These are phyloP conservation scores for Kwoniella mangroviensis DNA, from an alignment of 768 basidiomycete species.

Conservation along the genomic window DNA sequence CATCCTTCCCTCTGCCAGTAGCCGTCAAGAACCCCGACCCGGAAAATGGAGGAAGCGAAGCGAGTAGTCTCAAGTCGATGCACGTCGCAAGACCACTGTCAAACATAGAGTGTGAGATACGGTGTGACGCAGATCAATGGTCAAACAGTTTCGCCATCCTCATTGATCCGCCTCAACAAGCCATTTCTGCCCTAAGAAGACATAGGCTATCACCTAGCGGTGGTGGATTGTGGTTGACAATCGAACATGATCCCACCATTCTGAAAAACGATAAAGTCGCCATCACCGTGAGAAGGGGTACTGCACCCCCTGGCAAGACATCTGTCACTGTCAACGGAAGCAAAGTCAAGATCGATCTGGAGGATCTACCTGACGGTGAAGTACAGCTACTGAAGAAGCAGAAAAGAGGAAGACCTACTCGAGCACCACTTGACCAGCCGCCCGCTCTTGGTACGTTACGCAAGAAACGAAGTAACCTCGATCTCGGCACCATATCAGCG, in stretches of 20 bases:
- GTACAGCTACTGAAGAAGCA: slow-evolving; percentile 78
- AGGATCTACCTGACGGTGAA: slow-evolving; percentile 84
- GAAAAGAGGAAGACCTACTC: slow-evolving; percentile 81
- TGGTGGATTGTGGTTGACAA: slow-evolving; percentile 90
- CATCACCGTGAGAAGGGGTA: slow-evolving; percentile 74
- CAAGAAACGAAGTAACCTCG: slow-evolving; percentile 41
- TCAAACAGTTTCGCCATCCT: slow-evolving; percentile 61
- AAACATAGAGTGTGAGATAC: slow-evolving; percentile 81
- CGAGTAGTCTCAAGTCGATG: slow-evolving; percentile 42
- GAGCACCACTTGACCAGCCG: slow-evolving; percentile 92
- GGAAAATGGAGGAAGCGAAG: slow-evolving; percentile 60
- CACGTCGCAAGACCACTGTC: slow-evolving; percentile 34
- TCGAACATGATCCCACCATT: slow-evolving; percentile 79
- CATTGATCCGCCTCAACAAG: slow-evolving; percentile 87
- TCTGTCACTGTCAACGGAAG: slow-evolving; percentile 87
- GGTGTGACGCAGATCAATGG: slow-evolving; percentile 93
- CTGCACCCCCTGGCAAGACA: slow-evolving; percentile 64
- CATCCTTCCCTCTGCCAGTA: slow-evolving; percentile 49
- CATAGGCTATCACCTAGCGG: slow-evolving; percentile 85
- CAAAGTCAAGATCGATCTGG: slow-evolving; percentile 80
- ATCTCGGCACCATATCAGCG: slow-evolving; percentile 27
- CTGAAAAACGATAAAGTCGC: slow-evolving; percentile 78
- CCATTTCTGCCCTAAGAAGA: slow-evolving; percentile 78
- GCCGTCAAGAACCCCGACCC: slow-evolving; percentile 57
- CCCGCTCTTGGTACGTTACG: slow-evolving; percentile 49